A percentile compares a stretch with the other conserved stretches of the same genome.
phyloP scores from a whole-genome alignment of 768 basidiomycete genomes.

The Pulveroboletus sp. region DNA sequence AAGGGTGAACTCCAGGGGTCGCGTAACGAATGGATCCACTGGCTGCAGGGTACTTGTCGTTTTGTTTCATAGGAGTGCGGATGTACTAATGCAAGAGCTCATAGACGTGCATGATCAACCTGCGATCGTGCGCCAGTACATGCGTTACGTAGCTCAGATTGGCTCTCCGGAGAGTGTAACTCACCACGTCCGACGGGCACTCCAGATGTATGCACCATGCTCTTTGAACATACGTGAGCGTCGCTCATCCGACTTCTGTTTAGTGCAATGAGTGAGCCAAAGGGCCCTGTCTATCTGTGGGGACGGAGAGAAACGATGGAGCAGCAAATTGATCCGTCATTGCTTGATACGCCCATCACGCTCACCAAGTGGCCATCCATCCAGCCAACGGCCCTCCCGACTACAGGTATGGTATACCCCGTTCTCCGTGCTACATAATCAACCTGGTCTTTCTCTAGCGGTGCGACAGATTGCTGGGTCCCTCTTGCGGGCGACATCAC shows the following conservation, averaged over 20 bases:
- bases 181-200: conserved; percentile 48
- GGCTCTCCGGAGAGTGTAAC: conserved; percentile 48
- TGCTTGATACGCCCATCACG: conserved; percentile 29
- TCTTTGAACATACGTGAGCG: not conserved
- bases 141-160: conserved; percentile 62
- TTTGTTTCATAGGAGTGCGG: not conserved
- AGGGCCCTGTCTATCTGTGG: conserved; percentile 73
- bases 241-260: not conserved
- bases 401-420: conserved; percentile 25
- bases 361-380: conserved; percentile 49
- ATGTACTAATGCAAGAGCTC: not conserved
- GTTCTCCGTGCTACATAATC: not conserved
- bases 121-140: conserved; percentile 69
- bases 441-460: conserved; percentile 16
- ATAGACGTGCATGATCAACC: conserved; percentile 69
- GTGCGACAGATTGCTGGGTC: conserved; percentile 41
- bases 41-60: conserved; percentile 52
- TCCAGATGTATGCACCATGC: conserved; percentile 51
- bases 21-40: conserved; percentile 73
- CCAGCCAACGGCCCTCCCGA: conserved; percentile 45
- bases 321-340: conserved; percentile 45
- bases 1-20: conserved; percentile 55
- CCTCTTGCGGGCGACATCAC: conserved; percentile 45
- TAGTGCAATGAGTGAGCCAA: conserved; percentile 66
- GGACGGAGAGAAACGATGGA: conserved; percentile 69